Evolutionary conservation across 2,329 filamentous ascomycete species (phyloP).

Genomic region (Periconia digitata): DNA sequence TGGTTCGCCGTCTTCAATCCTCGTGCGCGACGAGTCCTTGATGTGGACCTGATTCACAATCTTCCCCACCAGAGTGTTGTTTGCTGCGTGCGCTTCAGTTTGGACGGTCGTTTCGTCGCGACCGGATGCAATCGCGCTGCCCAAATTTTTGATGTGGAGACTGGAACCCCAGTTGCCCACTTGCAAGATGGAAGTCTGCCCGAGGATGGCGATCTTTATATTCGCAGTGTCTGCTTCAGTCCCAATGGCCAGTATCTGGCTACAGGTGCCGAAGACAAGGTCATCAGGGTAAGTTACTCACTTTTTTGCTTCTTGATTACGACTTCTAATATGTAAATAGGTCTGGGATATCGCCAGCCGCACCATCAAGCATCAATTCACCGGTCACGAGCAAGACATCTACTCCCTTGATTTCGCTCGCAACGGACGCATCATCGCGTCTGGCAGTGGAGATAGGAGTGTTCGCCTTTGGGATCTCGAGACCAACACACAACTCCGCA

Average conservation of each 20-base stretch:
- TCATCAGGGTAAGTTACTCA: conserved; percentile 75
- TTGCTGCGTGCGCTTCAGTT: conserved; percentile 95
- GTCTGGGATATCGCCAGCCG: conserved; percentile 91
- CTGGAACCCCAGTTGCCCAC: conserved; percentile 83
- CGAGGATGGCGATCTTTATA: conserved; percentile 90
- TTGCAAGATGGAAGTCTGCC: conserved; percentile 87
- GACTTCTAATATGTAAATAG: conserved; percentile 46
- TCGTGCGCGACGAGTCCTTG: conserved; percentile 80
- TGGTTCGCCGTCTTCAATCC: conserved; percentile 99
- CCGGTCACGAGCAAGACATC: conserved; percentile 98
- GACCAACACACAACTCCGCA: conserved; percentile 76
- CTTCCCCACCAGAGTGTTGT: conserved; percentile 94
- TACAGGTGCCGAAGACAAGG: conserved; percentile 95
- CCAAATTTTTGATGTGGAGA: conserved; percentile 95
- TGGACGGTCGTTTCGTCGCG: conserved; percentile 92
- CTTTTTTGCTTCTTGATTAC: neutral
- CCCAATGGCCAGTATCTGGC: conserved; percentile 92
- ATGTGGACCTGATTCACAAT: conserved; percentile 93
- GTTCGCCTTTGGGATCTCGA: conserved; percentile 97
- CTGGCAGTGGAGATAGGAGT: conserved; percentile 90
- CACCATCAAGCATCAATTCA: conserved; percentile 87
- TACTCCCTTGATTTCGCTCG: conserved; percentile 95
- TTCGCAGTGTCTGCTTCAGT: conserved; percentile 97
- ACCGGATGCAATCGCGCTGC: conserved; percentile 98
- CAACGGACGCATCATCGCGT: conserved; percentile 91